Base-by-base conservation (phyloP, 2,329 filamentous ascomycete genomes). In the Trichoderma gracile region DNA sequence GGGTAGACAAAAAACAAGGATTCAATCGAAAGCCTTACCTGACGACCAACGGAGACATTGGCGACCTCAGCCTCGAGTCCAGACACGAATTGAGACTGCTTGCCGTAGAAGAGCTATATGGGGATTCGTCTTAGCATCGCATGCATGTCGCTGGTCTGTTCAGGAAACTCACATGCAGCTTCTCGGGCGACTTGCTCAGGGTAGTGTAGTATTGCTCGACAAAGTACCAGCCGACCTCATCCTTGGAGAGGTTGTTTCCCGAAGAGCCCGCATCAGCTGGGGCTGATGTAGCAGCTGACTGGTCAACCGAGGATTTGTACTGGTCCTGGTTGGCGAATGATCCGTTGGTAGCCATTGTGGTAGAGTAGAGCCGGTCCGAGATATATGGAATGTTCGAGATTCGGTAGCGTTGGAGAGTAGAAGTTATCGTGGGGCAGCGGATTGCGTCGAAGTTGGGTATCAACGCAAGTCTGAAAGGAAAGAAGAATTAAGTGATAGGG, bases 201-300 rank as follows among this genome's bases (percentile, higher is more conserved):
- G 93, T 99, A 71, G 92, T 98, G 81, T 99, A 99, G 84, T 97
- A 99, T 79, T 97, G 93, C 85, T 98, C 93, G 65, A 99, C 95
- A 72, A 99, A 99, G 82, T 94, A 98, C 95, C 95, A 99, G 78
- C 93, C 95, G 71, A 99, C 93, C 81, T 98, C 92, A 77, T 97
- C 93, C 82, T 97, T 97, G 72, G 84, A 82, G 46, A 87, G 79
- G 71, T 84, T 82, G 74, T 74, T 80, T 68, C 73, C 71, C 27
- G 65, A 55, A 67, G 73, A 68, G 50, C 75, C 71, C 66, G 74
- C 71, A 63, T 76, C 76, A 66, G 73, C 71, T 55, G 76, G 66
- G 60, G 75, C 70, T 65, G 76, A 71, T 65, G 78, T 71, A 58
- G 74, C 71, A 65, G 74, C 71, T 68, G 75, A 75, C 71, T 79